Conservation (phyloP, 257 asterid genomes). For the Solanum neorickii region DNA sequence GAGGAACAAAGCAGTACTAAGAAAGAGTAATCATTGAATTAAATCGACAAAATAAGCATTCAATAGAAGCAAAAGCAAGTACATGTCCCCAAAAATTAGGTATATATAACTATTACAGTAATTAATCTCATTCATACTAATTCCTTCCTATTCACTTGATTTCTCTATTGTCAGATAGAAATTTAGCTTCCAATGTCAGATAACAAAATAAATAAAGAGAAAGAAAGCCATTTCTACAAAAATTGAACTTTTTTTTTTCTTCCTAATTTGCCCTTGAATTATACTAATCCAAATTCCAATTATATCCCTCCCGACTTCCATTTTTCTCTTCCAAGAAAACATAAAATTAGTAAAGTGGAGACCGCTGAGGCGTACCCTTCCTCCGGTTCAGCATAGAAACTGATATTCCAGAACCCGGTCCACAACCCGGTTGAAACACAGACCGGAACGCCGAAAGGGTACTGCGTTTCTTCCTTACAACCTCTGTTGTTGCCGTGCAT, state of each 20-base stretch:
- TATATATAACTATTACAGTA: neutral
- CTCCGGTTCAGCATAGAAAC: slow-evolving; percentile 55
- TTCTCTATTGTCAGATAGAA: neutral
- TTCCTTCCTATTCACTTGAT: neutral
- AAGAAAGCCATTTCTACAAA: slow-evolving; percentile 18
- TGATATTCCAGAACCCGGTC: slow-evolving; percentile 24
- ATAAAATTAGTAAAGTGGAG: slow-evolving; percentile 47
- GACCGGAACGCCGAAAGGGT: slow-evolving; percentile 8
- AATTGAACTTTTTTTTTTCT: neutral
- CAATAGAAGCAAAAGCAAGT: neutral
- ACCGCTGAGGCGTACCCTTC: slow-evolving; percentile 72
- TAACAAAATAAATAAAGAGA: neutral
- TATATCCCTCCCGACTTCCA: slow-evolving; percentile 11
- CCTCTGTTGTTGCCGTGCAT: slow-evolving; percentile 50
- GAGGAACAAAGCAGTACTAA: neutral
- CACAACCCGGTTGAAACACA: slow-evolving; percentile 14
- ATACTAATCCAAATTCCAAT: slow-evolving; percentile 8
- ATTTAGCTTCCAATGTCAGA: neutral
- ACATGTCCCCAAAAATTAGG: neutral
- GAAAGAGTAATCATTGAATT: neutral
- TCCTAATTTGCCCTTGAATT: slow-evolving; percentile 8
- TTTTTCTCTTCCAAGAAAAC: neutral
- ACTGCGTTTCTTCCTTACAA: slow-evolving; percentile 44
- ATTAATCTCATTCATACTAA: neutral
- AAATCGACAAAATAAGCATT: neutral